Conservation (phyloP, 495 filamentous ascomycete genomes). For the Penicillium canescens region DNA sequence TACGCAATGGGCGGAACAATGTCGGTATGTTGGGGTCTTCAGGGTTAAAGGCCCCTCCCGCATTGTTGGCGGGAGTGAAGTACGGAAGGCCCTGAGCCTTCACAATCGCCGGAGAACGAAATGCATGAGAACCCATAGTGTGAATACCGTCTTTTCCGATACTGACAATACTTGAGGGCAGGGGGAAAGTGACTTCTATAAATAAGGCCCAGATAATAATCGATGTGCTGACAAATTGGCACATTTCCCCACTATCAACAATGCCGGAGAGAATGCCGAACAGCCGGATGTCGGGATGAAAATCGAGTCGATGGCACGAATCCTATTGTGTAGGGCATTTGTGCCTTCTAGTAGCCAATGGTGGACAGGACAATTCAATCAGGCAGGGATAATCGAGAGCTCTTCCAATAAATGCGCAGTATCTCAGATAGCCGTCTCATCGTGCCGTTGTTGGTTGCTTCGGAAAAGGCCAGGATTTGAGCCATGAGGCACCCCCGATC, state of each 20-base stretch:
- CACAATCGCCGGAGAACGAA: constrained; percentile 16
- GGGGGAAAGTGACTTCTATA: no score
- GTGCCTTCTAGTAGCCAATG: no score
- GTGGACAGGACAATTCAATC: background rate
- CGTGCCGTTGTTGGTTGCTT: constrained; percentile 21
- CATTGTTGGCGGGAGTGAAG: constrained; percentile 60
- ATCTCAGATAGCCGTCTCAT: constrained; percentile 23
- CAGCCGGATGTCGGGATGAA: no score
- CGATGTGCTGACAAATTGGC: constrained; percentile 4
- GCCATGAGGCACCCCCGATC: constrained; percentile 15
- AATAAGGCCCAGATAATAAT: background rate
- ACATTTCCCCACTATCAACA: background rate
- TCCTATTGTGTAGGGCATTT: no score
- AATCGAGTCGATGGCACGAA: no score
- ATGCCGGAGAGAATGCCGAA: no score
- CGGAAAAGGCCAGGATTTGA: constrained; percentile 18
- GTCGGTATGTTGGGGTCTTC: constrained; percentile 53
- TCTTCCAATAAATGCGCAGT: constrained; percentile 2
- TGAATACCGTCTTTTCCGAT: background rate
- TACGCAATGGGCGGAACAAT: constrained; percentile 63
- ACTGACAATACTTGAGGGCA: background rate
- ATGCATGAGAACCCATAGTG: constrained; percentile 19
- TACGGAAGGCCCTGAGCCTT: constrained; percentile 39
- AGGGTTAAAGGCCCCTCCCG: constrained; percentile 50
- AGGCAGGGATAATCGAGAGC: background rate